Evolutionary conservation across 495 filamentous ascomycete genomes (phyloP).

Genomic region (Penicillium paxilli): DNA sequence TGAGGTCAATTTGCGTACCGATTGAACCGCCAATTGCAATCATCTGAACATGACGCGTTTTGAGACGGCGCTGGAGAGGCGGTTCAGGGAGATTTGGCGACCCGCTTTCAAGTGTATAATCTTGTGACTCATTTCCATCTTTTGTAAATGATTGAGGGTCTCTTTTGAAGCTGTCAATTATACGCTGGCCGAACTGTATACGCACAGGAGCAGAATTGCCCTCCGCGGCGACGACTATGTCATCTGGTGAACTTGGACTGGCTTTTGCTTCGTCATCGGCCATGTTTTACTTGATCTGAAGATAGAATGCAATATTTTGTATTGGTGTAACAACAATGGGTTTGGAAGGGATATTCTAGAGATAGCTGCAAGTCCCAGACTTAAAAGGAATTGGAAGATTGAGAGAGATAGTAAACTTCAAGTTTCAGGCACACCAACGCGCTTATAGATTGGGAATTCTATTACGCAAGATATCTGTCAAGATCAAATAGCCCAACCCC

Average conservation of each 20-base stretch:
- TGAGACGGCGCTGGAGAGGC: constrained; percentile 72
- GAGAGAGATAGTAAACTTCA: background rate
- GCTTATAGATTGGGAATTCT: background rate
- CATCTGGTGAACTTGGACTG: background rate
- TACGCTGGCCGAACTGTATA: constrained; percentile 36
- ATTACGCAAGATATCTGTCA: background rate
- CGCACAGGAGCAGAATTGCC: background rate
- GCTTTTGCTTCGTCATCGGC: too few species aligned
- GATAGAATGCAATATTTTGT: too few species aligned
- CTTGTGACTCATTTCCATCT: constrained; percentile 43
- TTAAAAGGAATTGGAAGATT: too few species aligned
- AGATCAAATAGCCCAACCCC: background rate
- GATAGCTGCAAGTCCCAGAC: too few species aligned
- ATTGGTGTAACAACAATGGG: too few species aligned
- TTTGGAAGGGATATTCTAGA: too few species aligned
- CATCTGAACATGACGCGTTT: constrained; percentile 90
- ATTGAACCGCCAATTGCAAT: constrained; percentile 96
- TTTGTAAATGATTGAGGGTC: constrained; percentile 61
- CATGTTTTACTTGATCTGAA: too few species aligned
- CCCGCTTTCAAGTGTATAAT: constrained; percentile 73
- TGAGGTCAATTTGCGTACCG: constrained; percentile 48
- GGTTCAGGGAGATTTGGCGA: constrained; percentile 73
- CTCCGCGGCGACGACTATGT: background rate
- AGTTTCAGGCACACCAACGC: too few species aligned
- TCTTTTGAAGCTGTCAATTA: constrained; percentile 78